Evolutionary conservation across 352 stramenopile species (phyloP).

Genomic region (Phytophthora rubi): DNA sequence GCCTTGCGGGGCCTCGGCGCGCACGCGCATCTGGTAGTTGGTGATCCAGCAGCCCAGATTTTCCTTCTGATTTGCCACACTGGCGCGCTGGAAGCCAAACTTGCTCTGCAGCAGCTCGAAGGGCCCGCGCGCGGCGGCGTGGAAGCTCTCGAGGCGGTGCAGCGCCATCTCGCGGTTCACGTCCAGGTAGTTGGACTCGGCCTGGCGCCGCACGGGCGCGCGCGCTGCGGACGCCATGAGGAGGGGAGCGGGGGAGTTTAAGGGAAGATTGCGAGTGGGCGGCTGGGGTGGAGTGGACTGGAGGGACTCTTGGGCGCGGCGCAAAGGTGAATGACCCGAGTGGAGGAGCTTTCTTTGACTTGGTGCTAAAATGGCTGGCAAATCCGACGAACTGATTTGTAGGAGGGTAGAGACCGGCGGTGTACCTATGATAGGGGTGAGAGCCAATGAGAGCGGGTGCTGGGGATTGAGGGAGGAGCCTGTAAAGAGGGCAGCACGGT

Average conservation of each 20-base stretch:
- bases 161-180: conserved; percentile 63
- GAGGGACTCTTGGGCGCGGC: background rate
- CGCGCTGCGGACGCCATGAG: conserved; percentile 33
- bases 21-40: conserved; percentile 82
- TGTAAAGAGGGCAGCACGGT: conserved; percentile 15
- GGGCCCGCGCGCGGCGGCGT: conserved; percentile 41
- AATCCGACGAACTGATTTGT: conserved; percentile 34
- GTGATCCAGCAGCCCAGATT: conserved; percentile 86
- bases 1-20: conserved; percentile 43
- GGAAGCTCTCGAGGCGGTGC: conserved; percentile 73
- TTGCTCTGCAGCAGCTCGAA: conserved; percentile 84
- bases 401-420: conserved; percentile 4
- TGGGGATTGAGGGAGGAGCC: too few relatives aligned
- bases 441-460: conserved; percentile 10
- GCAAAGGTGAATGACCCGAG: conserved; percentile 18
- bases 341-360: conserved; percentile 1
- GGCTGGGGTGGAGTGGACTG: background rate
- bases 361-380: conserved; percentile 4
- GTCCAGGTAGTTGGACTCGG: conserved; percentile 83
- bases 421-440: conserved; percentile 23
- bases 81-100: conserved; percentile 83
- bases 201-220: conserved; percentile 55
- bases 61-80: conserved; percentile 85
- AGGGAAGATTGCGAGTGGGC: background rate
- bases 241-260: background rate